These are phyloP conservation scores for Monascus purpureus DNA, from an alignment of 495 filamentous ascomycete species.

Conservation along the genomic window DNA sequence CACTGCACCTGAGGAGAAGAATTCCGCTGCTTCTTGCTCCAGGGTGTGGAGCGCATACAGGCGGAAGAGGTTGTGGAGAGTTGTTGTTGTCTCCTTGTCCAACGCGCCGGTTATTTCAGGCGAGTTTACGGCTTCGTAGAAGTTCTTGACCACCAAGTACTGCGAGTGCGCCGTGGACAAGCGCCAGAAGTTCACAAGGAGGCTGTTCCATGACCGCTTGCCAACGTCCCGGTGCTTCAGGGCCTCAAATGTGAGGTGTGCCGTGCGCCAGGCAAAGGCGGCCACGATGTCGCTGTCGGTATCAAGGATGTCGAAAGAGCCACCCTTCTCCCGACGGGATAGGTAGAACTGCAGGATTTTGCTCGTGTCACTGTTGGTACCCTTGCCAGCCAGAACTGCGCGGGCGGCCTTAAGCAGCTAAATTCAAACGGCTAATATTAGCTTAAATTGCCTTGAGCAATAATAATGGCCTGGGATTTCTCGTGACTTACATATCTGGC, in stretches of 20 bases:
- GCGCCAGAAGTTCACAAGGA: conserved; percentile 62
- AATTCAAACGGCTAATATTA: background rate
- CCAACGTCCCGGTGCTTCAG: conserved; percentile 57
- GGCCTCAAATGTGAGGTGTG: conserved; percentile 56
- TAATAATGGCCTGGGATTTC: too few relatives aligned
- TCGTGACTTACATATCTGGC: conserved; percentile 44
- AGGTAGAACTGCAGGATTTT: conserved; percentile 45
- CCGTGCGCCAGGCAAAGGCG: conserved; percentile 57
- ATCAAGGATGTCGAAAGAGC: conserved; percentile 52
- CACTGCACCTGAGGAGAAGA: conserved; percentile 48
- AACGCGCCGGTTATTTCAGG: conserved; percentile 30
- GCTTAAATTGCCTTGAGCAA: too few relatives aligned
- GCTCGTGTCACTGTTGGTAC: conserved; percentile 42
- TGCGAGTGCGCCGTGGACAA: conserved; percentile 54
- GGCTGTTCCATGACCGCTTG: conserved; percentile 54
- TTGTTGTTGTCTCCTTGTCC: conserved; percentile 32
- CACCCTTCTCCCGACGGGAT: conserved; percentile 46
- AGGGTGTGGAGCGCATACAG: conserved; percentile 52
- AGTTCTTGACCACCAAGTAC: conserved; percentile 57
- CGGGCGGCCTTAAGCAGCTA: conserved; percentile 49
- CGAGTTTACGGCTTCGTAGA: conserved; percentile 49
- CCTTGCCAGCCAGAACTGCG: conserved; percentile 41
- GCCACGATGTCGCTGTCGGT: conserved; percentile 48
- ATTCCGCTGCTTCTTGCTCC: conserved; percentile 50
- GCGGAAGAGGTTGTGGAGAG: conserved; percentile 51